Base-by-base conservation (phyloP, 2,329 filamentous ascomycete species). In the Thelonectria rubi region DNA sequence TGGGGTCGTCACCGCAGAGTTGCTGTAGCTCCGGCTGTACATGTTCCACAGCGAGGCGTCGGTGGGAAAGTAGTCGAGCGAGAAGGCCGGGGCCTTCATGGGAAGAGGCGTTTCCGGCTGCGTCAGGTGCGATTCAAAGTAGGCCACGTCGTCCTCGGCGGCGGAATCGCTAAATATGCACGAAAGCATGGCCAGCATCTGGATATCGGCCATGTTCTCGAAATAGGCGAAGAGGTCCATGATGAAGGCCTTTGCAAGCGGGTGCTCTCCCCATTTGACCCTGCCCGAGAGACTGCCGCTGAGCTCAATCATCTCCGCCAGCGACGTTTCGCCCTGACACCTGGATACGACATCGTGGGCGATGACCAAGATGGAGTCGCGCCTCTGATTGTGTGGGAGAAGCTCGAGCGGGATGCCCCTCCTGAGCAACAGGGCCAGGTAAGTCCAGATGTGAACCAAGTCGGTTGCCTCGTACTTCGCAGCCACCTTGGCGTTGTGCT, bases 401-500 rank as follows among this genome's bases (percentile, higher is more conserved):
- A 92, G 79, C 68, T 90, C 84, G 3, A 94, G 79, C 1, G 91
- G 91, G 26, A 94, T 88, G 46, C 92, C 88, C 67, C 91, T 91
- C 66, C 88, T 88, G 47, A 98, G 80, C 6, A 98, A 82, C 60
- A 97, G 81, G 17, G 87, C 89, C 56, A 93, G 82, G 66, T 97
- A 90, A 50, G 86, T 87, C 95, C 95, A 99, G 7, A 97, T 86
- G 68, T 93, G 87, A 24, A 91, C 89, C 30, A 96, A 78, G 65
- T 97, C 92, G 14, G 82, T 75, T 65, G 87, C 85, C 5, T 90
- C 91, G 67, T 90, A 84, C 64, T 87, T 88, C 67, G 88, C 84
- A 9, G 94, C 94, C 47, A 96, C 88, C 1, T 79, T 78, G 9
- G 93, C 92, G 75, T 99, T 99, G 70, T 96, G 90, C 46, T 86